phyloP scores from a whole-genome alignment of 2,329 filamentous ascomycete species.

The Aspergillus thermomutatus region DNA sequence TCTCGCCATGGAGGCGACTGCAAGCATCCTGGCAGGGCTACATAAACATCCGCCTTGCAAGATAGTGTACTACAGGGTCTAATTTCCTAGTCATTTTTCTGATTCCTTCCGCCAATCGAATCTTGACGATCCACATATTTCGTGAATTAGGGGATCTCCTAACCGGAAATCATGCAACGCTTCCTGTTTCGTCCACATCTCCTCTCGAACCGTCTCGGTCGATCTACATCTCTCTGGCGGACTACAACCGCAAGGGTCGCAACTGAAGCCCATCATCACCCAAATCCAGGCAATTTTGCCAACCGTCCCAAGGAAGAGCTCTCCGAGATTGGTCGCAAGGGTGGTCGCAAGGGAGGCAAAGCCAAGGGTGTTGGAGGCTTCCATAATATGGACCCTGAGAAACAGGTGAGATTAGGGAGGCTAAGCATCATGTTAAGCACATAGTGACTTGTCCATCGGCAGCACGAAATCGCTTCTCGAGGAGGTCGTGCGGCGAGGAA shows the following conservation, averaged over 20 bases:
- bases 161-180: not conserved
- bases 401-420: slow-evolving; percentile 20
- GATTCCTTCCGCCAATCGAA: not conserved
- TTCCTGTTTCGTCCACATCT: not conserved
- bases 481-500: slow-evolving; percentile 21
- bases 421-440: not conserved
- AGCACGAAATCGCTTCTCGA: slow-evolving; percentile 23
- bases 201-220: not conserved
- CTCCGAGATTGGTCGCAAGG: slow-evolving; percentile 22
- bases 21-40: not conserved
- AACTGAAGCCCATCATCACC: slow-evolving; percentile 14
- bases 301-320: slow-evolving; percentile 28
- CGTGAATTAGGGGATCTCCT: not conserved
- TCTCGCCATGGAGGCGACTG: not conserved
- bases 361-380: slow-evolving; percentile 25
- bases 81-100: not conserved
- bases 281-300: slow-evolving; percentile 35
- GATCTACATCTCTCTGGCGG: not conserved
- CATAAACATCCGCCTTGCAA: not conserved
- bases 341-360: slow-evolving; percentile 27
- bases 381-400: slow-evolving; percentile 26
- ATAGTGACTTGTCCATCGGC: slow-evolving; percentile 3
- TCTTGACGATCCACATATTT: not conserved
- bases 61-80: not conserved
- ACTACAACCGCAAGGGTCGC: slow-evolving; percentile 5